A percentile compares a stretch with the other conserved stretches of the same genome.
Conservation (phyloP, 2,329 filamentous ascomycete genomes). For the Exophiala dermatitidis region DNA sequence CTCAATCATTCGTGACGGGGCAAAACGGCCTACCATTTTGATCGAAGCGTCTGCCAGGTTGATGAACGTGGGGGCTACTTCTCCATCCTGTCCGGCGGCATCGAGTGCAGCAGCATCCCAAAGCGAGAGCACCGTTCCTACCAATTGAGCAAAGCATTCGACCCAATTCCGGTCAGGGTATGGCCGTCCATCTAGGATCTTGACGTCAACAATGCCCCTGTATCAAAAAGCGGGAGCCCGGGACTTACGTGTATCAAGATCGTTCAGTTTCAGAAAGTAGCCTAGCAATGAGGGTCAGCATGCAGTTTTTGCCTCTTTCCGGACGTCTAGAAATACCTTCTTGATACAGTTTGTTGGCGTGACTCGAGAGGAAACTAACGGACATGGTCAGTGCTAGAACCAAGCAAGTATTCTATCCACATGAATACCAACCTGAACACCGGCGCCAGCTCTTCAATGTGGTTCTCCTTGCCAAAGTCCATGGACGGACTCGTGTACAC, state of each 20-base stretch:
- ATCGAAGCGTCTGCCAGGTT: slow-evolving; percentile 96
- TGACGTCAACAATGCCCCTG: background rate
- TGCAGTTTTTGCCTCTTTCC: background rate
- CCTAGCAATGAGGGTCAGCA: slow-evolving; percentile 33
- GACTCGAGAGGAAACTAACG: slow-evolving; percentile 71
- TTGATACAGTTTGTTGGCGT: slow-evolving; percentile 93
- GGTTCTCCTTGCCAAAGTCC: slow-evolving; percentile 75
- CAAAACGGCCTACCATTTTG: slow-evolving; percentile 68
- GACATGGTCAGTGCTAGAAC: slow-evolving; percentile 6
- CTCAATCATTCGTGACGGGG: background rate
- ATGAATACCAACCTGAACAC: slow-evolving; percentile 58
- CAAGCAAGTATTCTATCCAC: background rate
- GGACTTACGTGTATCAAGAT: slow-evolving; percentile 78
- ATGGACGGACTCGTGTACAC: slow-evolving; percentile 60
- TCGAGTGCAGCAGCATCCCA: slow-evolving; percentile 95
- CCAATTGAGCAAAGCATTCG: slow-evolving; percentile 93
- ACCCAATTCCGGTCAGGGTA: slow-evolving; percentile 85
- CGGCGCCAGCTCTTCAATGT: slow-evolving; percentile 77
- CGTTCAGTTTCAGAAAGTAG: slow-evolving; percentile 93
- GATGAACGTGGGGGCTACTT: slow-evolving; percentile 86
- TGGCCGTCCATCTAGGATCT: slow-evolving; percentile 65
- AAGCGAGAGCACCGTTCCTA: slow-evolving; percentile 86
- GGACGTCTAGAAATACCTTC: slow-evolving; percentile 49
- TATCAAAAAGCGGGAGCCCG: background rate
- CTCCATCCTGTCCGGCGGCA: slow-evolving; percentile 72